Percentiles rank a stretch among this genome's conserved stretches.
phyloP scores from a whole-genome alignment of 2,329 filamentous ascomycete genomes.

The Phialocephala subalpina region DNA sequence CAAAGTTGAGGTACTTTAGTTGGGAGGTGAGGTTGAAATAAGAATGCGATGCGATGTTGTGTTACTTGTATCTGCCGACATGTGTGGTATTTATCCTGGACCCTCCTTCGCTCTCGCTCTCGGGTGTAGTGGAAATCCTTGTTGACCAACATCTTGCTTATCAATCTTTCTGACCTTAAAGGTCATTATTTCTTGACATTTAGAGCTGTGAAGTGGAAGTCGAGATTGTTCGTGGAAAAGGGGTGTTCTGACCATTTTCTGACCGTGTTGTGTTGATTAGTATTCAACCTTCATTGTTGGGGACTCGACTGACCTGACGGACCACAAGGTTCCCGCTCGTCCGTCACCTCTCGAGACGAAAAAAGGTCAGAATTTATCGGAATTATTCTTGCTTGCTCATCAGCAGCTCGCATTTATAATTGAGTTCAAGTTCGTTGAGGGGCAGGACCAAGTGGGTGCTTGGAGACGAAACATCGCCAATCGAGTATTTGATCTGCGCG shows the following conservation, averaged over 20 bases:
- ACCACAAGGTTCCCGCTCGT: no score
- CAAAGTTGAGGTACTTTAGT: neutral
- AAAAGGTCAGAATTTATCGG: no score
- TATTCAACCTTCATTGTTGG: neutral
- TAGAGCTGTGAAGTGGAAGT: neutral
- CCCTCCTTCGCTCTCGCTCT: neutral
- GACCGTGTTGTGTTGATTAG: neutral
- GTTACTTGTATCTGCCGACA: neutral
- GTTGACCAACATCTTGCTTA: neutral
- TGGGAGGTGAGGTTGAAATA: neutral
- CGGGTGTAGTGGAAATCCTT: neutral
- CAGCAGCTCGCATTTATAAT: no score
- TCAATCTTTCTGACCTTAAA: neutral
- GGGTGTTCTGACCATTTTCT: neutral
- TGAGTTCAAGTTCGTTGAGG: no score
- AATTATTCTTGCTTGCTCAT: no score
- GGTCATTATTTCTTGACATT: neutral
- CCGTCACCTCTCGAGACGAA: no score
- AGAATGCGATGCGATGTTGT: neutral
- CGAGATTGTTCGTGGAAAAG: neutral
- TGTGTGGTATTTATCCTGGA: neutral
- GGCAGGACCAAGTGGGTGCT: no score
- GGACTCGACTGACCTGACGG: neutral
- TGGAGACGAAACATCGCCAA: no score
- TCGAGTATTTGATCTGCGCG: no score